These are phyloP conservation scores for Cornus controversa DNA, from an alignment of 148 eudicot species.

Conservation along the genomic window DNA sequence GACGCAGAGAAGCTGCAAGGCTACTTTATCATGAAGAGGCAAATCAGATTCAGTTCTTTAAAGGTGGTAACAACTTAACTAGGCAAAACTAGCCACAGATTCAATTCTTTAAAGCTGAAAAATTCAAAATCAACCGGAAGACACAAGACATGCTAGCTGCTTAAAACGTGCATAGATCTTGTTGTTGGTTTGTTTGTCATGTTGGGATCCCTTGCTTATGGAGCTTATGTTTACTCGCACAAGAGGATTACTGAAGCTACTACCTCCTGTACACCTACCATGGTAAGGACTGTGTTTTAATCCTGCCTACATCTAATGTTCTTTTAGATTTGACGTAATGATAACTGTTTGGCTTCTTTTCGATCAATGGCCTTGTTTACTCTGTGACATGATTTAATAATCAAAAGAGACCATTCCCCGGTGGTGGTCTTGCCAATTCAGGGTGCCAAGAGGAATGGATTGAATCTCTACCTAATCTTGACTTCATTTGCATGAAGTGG, in stretches of 20 bases:
- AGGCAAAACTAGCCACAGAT: too few species aligned
- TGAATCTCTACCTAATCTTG: too few species aligned
- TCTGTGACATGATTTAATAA: not conserved
- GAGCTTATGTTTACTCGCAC: conserved; percentile 69
- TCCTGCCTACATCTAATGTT: not conserved
- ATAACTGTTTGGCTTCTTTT: not conserved
- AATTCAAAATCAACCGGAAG: conserved; percentile 73
- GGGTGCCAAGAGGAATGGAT: too few species aligned
- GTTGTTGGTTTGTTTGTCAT: conserved; percentile 77
- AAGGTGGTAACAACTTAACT: too few species aligned
- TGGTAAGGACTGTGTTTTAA: conserved; percentile 41
- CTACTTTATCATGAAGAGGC: not conserved
- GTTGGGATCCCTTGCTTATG: conserved; percentile 61
- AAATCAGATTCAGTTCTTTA: not conserved
- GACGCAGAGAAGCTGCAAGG: not conserved
- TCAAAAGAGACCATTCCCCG: not conserved
- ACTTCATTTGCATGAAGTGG: too few species aligned
- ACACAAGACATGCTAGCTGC: conserved; percentile 65
- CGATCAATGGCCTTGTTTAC: not conserved
- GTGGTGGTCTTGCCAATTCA: not conserved
- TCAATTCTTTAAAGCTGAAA: conserved; percentile 64
- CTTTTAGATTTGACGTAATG: not conserved
- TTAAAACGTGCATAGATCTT: conserved; percentile 70
- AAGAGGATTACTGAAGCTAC: conserved; percentile 72
- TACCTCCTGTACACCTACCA: conserved; percentile 54